Conservation (phyloP, 495 filamentous ascomycete species). For the Filosporella fistucella region DNA sequence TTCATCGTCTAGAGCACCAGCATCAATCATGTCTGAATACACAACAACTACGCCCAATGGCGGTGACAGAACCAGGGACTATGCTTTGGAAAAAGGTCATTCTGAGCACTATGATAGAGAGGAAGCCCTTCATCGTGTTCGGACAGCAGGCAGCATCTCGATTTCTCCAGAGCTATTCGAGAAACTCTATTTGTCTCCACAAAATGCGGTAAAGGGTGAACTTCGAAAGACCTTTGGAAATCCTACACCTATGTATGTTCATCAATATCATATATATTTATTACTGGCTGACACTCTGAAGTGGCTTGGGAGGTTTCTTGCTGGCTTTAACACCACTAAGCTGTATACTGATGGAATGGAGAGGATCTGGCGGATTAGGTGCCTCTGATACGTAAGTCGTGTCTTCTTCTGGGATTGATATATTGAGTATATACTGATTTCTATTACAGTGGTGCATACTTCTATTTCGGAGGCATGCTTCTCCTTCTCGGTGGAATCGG, state of each 20-base stretch:
- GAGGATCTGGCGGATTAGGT: conserved; percentile 49
- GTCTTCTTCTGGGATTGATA: no score
- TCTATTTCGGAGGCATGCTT: conserved; percentile 55
- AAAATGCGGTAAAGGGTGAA: conserved; percentile 48
- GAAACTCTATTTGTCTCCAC: conserved; percentile 64
- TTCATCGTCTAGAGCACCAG: no score
- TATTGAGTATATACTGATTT: not conserved
- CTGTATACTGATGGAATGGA: conserved; percentile 63
- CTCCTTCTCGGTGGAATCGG: conserved; percentile 55
- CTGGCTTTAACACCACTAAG: conserved; percentile 56
- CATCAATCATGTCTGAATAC: no score
- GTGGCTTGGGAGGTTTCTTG: conserved; percentile 42
- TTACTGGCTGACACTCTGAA: not conserved
- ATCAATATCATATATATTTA: no score
- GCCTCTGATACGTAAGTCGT: conserved; percentile 11
- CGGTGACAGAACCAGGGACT: no score
- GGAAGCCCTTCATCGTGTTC: no score
- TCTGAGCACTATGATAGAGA: no score
- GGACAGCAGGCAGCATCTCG: conserved; percentile 42
- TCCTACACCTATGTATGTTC: conserved; percentile 56
- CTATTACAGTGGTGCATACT: conserved; percentile 6
- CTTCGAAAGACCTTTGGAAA: conserved; percentile 59
- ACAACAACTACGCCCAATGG: no score
- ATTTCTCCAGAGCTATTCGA: conserved; percentile 67
- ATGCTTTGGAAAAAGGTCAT: no score